phyloP scores from a whole-genome alignment of 148 eudicot species.

The Silene latifolia region DNA sequence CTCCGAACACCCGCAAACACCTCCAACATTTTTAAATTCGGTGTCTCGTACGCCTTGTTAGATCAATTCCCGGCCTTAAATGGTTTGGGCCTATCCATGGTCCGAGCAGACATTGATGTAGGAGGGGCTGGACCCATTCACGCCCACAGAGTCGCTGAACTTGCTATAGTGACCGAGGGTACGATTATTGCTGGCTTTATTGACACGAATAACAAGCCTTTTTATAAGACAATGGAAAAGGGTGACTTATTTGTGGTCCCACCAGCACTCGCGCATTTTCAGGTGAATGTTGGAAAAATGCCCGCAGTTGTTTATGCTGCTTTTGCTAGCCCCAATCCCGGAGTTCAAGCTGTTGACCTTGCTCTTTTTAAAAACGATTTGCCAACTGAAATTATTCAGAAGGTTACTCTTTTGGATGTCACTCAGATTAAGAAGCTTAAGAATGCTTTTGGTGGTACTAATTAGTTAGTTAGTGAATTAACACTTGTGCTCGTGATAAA shows the following conservation, averaged over 20 bases:
- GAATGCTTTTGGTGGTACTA: constrained; percentile 57
- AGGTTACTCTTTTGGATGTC: constrained; percentile 50
- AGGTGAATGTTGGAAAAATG: neutral
- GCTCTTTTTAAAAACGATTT: constrained; percentile 42
- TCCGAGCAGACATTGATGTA: neutral
- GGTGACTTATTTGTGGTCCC: constrained; percentile 6
- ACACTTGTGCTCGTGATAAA: too few species aligned
- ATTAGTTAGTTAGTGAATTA: neutral
- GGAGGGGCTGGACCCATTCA: constrained; percentile 2
- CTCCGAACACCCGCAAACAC: neutral
- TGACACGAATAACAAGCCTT: constrained; percentile 3
- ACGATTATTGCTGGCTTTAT: constrained; percentile 1
- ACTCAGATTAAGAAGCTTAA: constrained; percentile 53
- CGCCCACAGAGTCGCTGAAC: neutral
- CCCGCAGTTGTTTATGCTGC: neutral
- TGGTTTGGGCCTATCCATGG: neutral
- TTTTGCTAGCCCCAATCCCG: constrained; percentile 4
- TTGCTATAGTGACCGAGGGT: neutral
- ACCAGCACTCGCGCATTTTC: neutral
- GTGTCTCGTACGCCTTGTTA: too few species aligned
- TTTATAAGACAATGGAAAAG: neutral
- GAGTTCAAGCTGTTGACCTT: neutral
- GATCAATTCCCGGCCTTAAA: neutral
- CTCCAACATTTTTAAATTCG: neutral
- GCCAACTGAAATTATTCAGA: constrained; percentile 42